Conservation (phyloP, 2,329 filamentous ascomycete genomes). For the Chrysoporthe austroafricana region DNA sequence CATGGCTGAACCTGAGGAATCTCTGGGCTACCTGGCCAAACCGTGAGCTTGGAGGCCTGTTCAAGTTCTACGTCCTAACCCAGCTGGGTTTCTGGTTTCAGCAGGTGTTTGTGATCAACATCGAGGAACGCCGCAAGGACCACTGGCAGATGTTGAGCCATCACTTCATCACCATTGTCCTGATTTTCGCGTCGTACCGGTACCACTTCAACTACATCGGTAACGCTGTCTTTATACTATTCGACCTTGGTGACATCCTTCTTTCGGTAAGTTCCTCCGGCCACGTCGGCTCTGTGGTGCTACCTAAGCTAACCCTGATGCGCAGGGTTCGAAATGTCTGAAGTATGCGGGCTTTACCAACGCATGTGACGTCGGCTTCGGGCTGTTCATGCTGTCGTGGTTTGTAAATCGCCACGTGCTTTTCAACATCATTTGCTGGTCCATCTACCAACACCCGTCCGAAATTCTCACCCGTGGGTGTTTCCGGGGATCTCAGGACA, state of each 20-base stretch:
- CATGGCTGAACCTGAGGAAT: constrained; percentile 75
- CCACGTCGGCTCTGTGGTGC: not conserved
- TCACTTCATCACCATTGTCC: constrained; percentile 83
- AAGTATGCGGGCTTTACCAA: constrained; percentile 82
- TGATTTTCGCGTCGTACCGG: constrained; percentile 82
- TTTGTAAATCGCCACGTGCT: constrained; percentile 79
- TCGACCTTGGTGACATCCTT: constrained; percentile 91
- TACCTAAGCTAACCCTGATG: constrained; percentile 20
- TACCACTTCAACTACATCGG: constrained; percentile 88
- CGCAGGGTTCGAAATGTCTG: constrained; percentile 85
- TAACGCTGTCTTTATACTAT: constrained; percentile 84
- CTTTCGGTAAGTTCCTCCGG: constrained; percentile 67
- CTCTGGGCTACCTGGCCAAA: constrained; percentile 87
- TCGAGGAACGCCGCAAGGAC: constrained; percentile 93
- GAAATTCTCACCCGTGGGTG: constrained; percentile 69
- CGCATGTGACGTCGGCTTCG: constrained; percentile 82
- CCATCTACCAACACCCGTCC: constrained; percentile 71
- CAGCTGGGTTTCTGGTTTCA: constrained; percentile 95
- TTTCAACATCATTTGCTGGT: constrained; percentile 82
- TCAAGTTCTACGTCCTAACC: constrained; percentile 88
- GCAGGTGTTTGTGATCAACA: constrained; percentile 91
- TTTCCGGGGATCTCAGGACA: constrained; percentile 63
- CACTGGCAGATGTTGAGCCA: constrained; percentile 96
- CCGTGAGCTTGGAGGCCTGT: constrained; percentile 71
- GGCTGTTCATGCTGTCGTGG: constrained; percentile 85